A percentile compares a stretch with the other conserved stretches of the same genome.
Conservation (phyloP, 2,329 filamentous ascomycete genomes). For the Fusarium paranaense region DNA sequence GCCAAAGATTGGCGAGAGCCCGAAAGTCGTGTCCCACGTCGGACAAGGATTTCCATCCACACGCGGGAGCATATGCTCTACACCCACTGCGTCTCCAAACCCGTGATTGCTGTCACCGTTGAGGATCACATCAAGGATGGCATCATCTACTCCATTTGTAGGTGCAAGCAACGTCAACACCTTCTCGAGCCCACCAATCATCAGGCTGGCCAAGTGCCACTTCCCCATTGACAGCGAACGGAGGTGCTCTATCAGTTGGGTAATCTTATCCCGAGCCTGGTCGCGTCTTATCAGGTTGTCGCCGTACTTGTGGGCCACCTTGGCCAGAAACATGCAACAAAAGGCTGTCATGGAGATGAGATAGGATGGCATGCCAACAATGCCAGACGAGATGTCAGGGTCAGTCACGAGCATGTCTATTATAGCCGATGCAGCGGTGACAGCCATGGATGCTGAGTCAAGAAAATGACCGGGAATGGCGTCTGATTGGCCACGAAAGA, state of each 20-base stretch:
- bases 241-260: slow-evolving; percentile 54
- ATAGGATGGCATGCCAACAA: slow-evolving; percentile 59
- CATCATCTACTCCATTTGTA: slow-evolving; percentile 1
- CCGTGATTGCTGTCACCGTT: not conserved
- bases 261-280: slow-evolving; percentile 52
- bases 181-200: slow-evolving; percentile 59
- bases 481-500: slow-evolving; percentile 50
- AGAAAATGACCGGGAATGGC: slow-evolving; percentile 45
- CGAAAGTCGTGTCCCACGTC: slow-evolving; percentile 45
- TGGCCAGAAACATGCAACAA: slow-evolving; percentile 61
- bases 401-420: slow-evolving; percentile 56
- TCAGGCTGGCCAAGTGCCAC: slow-evolving; percentile 59
- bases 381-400: slow-evolving; percentile 51
- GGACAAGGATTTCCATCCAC: slow-evolving; percentile 28
- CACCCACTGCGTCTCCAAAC: slow-evolving; percentile 3
- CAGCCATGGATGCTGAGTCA: slow-evolving; percentile 42
- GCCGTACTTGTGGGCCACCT: slow-evolving; percentile 55
- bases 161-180: slow-evolving; percentile 40
- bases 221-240: slow-evolving; percentile 54
- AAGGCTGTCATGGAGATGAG: slow-evolving; percentile 63
- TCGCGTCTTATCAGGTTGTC: slow-evolving; percentile 53
- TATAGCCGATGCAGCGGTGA: slow-evolving; percentile 53
- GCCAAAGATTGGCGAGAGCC: slow-evolving; percentile 44
- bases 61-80: slow-evolving; percentile 11
- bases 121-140: not conserved